These are phyloP conservation scores for Lentinula sp. DNA, from an alignment of 768 basidiomycete species.

Conservation along the genomic window DNA sequence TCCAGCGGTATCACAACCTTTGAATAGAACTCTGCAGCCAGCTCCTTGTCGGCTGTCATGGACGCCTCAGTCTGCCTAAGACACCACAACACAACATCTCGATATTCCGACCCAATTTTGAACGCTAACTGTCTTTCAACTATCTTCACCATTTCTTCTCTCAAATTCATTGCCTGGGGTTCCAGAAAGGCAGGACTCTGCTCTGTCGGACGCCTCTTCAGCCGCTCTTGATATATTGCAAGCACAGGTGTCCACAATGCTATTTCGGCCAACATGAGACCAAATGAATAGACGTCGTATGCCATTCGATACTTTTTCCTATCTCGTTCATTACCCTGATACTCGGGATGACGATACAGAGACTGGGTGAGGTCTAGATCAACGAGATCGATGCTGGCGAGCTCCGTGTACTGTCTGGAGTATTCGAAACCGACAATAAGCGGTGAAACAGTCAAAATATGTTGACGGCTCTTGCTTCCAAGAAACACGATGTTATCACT, in stretches of 20 bases:
- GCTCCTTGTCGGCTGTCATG: not conserved
- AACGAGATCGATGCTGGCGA: slow-evolving; percentile 1
- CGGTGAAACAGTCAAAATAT: not conserved
- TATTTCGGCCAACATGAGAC: slow-evolving; percentile 8
- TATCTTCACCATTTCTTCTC: not conserved
- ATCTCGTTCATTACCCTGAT: slow-evolving; percentile 2
- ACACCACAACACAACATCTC: slow-evolving; percentile 10
- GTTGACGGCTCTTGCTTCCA: not conserved
- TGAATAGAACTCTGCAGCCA: slow-evolving; percentile 8
- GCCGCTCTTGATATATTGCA: not conserved
- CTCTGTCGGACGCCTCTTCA: not conserved
- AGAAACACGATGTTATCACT: slow-evolving; percentile 8
- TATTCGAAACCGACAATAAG: slow-evolving; percentile 9
- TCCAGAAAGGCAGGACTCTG: not conserved
- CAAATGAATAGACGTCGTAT: slow-evolving; percentile 10
- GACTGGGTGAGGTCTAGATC: not conserved
- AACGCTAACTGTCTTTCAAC: slow-evolving; percentile 4
- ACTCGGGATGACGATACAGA: slow-evolving; percentile 9
- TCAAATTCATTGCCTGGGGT: not conserved
- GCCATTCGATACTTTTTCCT: slow-evolving; percentile 8
- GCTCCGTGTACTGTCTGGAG: slow-evolving; percentile 9
- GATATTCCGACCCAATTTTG: not conserved
- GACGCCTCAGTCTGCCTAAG: not conserved
- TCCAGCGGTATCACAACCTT: slow-evolving; percentile 5
- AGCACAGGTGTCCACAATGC: slow-evolving; percentile 8